phyloP scores from a whole-genome alignment of 169 alveolate genomes.

The Cryptosporidium xiaoi region DNA sequence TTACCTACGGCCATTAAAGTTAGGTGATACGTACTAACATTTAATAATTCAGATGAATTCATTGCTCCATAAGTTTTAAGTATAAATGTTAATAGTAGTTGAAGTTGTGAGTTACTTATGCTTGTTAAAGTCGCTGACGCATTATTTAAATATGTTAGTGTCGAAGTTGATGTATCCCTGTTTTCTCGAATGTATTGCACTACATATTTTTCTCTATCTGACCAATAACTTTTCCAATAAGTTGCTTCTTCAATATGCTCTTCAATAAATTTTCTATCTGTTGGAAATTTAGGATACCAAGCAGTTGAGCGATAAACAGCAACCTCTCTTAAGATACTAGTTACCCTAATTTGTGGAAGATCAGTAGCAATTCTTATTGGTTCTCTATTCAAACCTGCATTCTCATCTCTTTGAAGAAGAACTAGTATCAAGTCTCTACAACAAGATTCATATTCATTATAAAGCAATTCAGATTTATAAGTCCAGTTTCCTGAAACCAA shows the following conservation, averaged over 20 bases:
- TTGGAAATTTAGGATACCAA: slow-evolving; percentile 68
- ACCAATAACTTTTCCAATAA: slow-evolving; percentile 70
- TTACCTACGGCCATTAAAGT: slow-evolving; percentile 66
- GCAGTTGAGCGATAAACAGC: slow-evolving; percentile 69
- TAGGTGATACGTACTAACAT: slow-evolving; percentile 51
- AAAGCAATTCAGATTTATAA: slow-evolving; percentile 50
- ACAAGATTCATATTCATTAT: slow-evolving; percentile 68
- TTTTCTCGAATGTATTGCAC: slow-evolving; percentile 64
- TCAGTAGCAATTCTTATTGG: slow-evolving; percentile 73
- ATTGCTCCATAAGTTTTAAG: slow-evolving; percentile 62
- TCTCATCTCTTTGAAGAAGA: slow-evolving; percentile 70
- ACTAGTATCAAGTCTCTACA: slow-evolving; percentile 69
- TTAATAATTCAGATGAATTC: slow-evolving; percentile 31
- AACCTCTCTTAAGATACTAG: slow-evolving; percentile 47
- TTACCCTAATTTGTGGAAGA: slow-evolving; percentile 71
- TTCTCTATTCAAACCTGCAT: slow-evolving; percentile 70
- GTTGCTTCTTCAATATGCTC: slow-evolving; percentile 44
- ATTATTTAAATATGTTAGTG: slow-evolving; percentile 42
- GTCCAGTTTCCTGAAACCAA: slow-evolving; percentile 72
- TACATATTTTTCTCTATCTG: slow-evolving; percentile 62
- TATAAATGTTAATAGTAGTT: slow-evolving; percentile 12
- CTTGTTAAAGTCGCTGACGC: slow-evolving; percentile 43
- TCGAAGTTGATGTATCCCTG: slow-evolving; percentile 44
- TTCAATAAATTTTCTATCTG: slow-evolving; percentile 45
- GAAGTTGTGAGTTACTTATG: slow-evolving; percentile 63